A percentile compares a stretch with the other conserved stretches of the same genome.
Conservation (phyloP, 495 filamentous ascomycete species). For the Neurospora pannonica region DNA sequence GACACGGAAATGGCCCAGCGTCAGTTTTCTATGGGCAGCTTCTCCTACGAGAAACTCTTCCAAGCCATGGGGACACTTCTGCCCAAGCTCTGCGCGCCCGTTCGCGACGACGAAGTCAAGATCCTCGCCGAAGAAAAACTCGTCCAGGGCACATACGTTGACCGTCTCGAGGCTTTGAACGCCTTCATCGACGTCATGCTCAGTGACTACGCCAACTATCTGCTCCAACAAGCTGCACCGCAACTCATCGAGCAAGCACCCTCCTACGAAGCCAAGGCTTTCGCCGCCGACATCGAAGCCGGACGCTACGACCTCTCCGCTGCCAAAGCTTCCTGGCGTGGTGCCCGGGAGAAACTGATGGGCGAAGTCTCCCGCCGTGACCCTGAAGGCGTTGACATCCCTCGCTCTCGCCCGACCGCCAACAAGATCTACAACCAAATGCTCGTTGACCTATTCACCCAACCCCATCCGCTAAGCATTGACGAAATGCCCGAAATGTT, state of each 20-base stretch:
- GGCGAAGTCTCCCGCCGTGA: slow-evolving; percentile 66
- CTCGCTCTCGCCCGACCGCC: slow-evolving; percentile 43
- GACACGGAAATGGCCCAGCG: slow-evolving; percentile 67
- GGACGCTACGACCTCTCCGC: slow-evolving; percentile 48
- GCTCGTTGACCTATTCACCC: slow-evolving; percentile 46
- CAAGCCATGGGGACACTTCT: slow-evolving; percentile 77
- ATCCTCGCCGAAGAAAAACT: slow-evolving; percentile 62
- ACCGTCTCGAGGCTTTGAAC: slow-evolving; percentile 73
- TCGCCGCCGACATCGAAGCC: slow-evolving; percentile 58
- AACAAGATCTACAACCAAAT: slow-evolving; percentile 78
- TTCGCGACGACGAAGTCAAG: slow-evolving; percentile 77
- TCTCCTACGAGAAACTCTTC: slow-evolving; percentile 93
- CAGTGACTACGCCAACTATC: slow-evolving; percentile 93
- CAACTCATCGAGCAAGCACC: slow-evolving; percentile 71
- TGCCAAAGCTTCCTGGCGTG: slow-evolving; percentile 63
- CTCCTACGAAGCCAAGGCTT: slow-evolving; percentile 70
- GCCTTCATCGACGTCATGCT: slow-evolving; percentile 82
- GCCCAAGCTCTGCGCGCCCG: slow-evolving; percentile 89
- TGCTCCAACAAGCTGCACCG: slow-evolving; percentile 72
- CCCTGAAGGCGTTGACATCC: slow-evolving; percentile 53
- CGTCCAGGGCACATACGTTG: slow-evolving; percentile 64
- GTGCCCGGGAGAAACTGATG: slow-evolving; percentile 56
- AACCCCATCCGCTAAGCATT: slow-evolving; percentile 40
- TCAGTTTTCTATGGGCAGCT: slow-evolving; percentile 71
- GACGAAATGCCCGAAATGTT: slow-evolving; percentile 75